Percentiles rank a stretch among this genome's conserved stretches.
These are phyloP conservation scores for Myxozyma sirexii DNA, from an alignment of 805 yeast species.

Conservation along the genomic window DNA sequence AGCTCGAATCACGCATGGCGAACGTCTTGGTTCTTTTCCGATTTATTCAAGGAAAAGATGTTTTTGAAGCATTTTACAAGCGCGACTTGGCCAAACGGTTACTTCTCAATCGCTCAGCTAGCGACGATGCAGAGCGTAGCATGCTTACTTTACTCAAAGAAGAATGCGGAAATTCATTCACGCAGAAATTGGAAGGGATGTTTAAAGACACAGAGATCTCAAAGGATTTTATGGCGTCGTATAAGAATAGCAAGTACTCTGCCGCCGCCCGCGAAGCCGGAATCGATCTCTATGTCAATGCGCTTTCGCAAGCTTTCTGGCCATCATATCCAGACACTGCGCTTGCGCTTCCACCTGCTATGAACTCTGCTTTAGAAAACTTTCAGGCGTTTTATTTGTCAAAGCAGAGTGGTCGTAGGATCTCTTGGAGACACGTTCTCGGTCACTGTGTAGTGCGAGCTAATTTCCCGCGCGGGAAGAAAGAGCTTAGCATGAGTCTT, in stretches of 20 bases:
- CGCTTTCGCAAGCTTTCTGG: constrained; percentile 42
- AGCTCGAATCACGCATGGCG: constrained; percentile 52
- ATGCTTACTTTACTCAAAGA: constrained; percentile 68
- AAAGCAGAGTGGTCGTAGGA: constrained; percentile 34
- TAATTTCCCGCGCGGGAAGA: constrained; percentile 38
- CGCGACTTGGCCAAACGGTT: constrained; percentile 84
- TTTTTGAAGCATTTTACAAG: constrained; percentile 82
- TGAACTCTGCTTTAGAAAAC: constrained; percentile 33
- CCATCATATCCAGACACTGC: constrained; percentile 39
- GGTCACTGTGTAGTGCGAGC: constrained; percentile 41
- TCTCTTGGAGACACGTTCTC: constrained; percentile 40
- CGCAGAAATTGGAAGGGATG: constrained; percentile 84
- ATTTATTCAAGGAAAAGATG: constrained; percentile 77
- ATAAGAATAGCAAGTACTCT: constrained; percentile 28
- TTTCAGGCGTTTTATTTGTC: constrained; percentile 37
- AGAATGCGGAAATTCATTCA: constrained; percentile 77
- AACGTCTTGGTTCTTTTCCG: constrained; percentile 65
- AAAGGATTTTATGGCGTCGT: constrained; percentile 47
- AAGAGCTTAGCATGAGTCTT: constrained; percentile 38
- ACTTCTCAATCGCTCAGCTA: constrained; percentile 51
- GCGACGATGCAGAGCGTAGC: constrained; percentile 67
- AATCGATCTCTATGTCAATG: constrained; percentile 35
- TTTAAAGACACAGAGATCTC: constrained; percentile 73
- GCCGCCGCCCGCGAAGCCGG: constrained; percentile 36
- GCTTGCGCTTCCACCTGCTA: constrained; percentile 37